Conservation (phyloP, 495 filamentous ascomycete genomes). For the Penicillium paradoxum region DNA sequence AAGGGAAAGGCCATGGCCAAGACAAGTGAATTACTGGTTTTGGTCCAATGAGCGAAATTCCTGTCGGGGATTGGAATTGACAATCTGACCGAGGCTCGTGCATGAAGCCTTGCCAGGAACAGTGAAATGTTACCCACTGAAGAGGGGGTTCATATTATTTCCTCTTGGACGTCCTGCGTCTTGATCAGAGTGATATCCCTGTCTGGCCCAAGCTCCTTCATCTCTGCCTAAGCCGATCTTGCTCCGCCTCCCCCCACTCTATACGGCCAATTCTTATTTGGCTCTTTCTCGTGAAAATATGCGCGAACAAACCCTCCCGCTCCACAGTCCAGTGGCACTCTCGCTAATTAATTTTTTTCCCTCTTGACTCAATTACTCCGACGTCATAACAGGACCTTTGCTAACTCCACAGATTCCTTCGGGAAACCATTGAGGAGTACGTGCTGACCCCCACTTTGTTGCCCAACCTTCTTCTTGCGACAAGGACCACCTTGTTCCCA, state of each 20-base stretch:
- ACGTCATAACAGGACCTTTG: conserved; percentile 20
- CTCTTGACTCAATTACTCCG: conserved; percentile 7
- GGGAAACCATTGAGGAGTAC: conserved; percentile 59
- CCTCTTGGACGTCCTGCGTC: conserved; percentile 4
- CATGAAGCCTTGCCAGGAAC: conserved; percentile 29
- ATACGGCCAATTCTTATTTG: conserved; percentile 11
- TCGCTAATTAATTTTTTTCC: conserved; percentile 9
- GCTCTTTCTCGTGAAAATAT: conserved; percentile 5
- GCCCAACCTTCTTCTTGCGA: conserved; percentile 65
- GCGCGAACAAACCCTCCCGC: too few relatives aligned
- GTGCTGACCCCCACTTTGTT: conserved; percentile 63
- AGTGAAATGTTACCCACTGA: conserved; percentile 16
- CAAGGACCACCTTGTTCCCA: conserved; percentile 73
- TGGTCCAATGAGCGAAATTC: conserved; percentile 38
- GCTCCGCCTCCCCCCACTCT: conserved; percentile 25
- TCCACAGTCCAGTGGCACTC: conserved; percentile 22
- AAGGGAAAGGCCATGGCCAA: conserved; percentile 11
- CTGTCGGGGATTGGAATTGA: conserved; percentile 25
- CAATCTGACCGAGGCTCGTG: conserved; percentile 28
- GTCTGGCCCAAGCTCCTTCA: conserved; percentile 38
- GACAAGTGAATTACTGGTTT: conserved; percentile 22
- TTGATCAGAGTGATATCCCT: conserved; percentile 13
- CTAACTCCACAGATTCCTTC: conserved; percentile 62
- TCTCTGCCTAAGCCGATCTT: conserved; percentile 27
- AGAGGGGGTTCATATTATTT: conserved; percentile 9